Evolutionary conservation across 169 alveolate species (phyloP).

Genomic region (Neospora caninum): DNA sequence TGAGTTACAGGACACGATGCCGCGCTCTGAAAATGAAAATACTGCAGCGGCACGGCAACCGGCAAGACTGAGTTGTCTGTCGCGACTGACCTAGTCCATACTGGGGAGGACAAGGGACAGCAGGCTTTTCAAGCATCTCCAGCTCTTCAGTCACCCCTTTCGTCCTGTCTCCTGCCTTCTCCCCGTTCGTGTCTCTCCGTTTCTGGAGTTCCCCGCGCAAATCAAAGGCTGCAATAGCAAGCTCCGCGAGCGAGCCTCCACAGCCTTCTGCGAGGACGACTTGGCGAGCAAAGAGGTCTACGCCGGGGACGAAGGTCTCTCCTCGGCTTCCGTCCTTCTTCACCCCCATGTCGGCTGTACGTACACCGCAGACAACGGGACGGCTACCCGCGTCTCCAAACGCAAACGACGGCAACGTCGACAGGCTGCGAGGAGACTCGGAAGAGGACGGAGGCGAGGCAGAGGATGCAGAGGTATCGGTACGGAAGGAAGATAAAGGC

Average conservation of each 20-base stretch:
- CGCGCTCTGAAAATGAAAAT: no score
- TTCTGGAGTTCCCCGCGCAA: slow-evolving; percentile 70
- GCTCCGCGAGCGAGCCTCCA: slow-evolving; percentile 86
- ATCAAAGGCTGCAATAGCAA: slow-evolving; percentile 72
- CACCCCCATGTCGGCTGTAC: slow-evolving; percentile 11
- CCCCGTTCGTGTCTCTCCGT: neutral
- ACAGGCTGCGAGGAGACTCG: no score
- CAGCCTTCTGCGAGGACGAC: slow-evolving; percentile 85
- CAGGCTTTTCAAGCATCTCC: neutral
- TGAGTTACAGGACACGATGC: no score
- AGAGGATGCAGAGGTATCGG: neutral
- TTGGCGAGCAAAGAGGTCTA: slow-evolving; percentile 71
- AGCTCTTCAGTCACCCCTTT: neutral
- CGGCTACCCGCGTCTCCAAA: neutral
- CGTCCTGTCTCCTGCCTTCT: neutral
- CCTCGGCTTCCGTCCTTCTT: neutral
- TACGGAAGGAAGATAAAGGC: neutral
- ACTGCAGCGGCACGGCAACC: no score
- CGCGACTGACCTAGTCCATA: slow-evolving; percentile 69
- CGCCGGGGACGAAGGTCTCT: neutral
- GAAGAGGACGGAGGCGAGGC: neutral
- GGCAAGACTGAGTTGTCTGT: no score
- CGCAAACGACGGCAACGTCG: neutral
- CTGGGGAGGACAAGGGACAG: slow-evolving; percentile 69
- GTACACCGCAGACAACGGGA: slow-evolving; percentile 9